A percentile compares a stretch with the other conserved stretches of the same genome.
phyloP scores from a whole-genome alignment of 306 rosid species.

The Hippophae gyantsensis region DNA sequence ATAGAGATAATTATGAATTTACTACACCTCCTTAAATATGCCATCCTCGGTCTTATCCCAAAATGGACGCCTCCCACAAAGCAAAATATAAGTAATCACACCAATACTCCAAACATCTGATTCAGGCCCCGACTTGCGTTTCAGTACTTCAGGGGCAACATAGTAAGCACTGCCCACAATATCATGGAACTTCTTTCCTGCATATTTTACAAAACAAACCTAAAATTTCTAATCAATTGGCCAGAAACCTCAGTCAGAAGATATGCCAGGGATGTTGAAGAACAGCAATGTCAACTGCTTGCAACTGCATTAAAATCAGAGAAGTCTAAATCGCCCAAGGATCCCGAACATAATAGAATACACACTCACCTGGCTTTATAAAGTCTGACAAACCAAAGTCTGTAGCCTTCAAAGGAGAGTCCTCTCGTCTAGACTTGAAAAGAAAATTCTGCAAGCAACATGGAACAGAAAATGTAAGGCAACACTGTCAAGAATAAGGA shows the following conservation, averaged over 20 bases:
- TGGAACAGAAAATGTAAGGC: slow-evolving; percentile 12
- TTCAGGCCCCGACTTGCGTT: slow-evolving; percentile 95
- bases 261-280: too few species aligned
- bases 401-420: slow-evolving; percentile 83
- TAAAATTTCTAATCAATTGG: slow-evolving; percentile 16
- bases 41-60: slow-evolving; percentile 99
- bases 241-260: slow-evolving; percentile 16
- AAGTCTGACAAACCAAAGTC: slow-evolving; percentile 99
- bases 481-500: slow-evolving; percentile 18
- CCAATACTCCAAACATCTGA: slow-evolving; percentile 99
- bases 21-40: slow-evolving; percentile 92
- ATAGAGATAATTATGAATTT: slow-evolving; percentile 15
- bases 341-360: not conserved
- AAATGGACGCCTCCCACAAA: slow-evolving; percentile 97
- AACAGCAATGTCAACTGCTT: not conserved
- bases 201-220: slow-evolving; percentile 17
- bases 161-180: slow-evolving; percentile 99
- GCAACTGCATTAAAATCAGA: not conserved
- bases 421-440: slow-evolving; percentile 59
- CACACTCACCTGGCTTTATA: slow-evolving; percentile 73
- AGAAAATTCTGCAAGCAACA: slow-evolving; percentile 72
- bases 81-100: slow-evolving; percentile 93
- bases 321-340: slow-evolving; percentile 2
- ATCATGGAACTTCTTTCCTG: slow-evolving; percentile 81
- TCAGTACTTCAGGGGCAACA: slow-evolving; percentile 97